These are phyloP conservation scores for Aspergillus eucalypticola DNA, from an alignment of 2,329 filamentous ascomycete species.

Conservation along the genomic window DNA sequence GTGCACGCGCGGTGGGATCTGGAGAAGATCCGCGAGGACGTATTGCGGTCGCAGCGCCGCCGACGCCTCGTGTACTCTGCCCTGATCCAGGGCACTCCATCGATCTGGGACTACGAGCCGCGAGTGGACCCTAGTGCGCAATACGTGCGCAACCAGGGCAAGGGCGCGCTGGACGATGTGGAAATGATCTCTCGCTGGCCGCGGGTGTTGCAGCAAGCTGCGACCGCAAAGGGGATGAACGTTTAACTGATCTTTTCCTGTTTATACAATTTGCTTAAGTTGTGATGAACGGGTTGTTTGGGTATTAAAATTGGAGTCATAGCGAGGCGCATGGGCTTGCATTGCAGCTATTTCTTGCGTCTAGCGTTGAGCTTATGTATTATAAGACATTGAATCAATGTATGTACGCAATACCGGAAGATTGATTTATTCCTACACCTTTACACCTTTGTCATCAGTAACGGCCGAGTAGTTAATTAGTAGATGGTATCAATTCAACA, in stretches of 20 bases:
- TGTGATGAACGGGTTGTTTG: neutral
- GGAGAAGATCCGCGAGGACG: slow-evolving; percentile 70
- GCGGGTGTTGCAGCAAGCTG: slow-evolving; percentile 37
- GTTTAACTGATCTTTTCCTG: neutral
- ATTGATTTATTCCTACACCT: no score
- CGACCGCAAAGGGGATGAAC: slow-evolving; percentile 23
- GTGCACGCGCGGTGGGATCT: slow-evolving; percentile 79
- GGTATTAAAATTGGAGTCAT: neutral
- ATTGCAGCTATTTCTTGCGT: neutral
- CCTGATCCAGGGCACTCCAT: slow-evolving; percentile 72
- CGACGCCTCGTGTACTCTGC: slow-evolving; percentile 78
- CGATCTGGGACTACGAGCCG: slow-evolving; percentile 84
- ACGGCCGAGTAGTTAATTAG: no score
- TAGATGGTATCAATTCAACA: no score
- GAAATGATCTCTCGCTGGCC: slow-evolving; percentile 46
- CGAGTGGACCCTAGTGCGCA: slow-evolving; percentile 53
- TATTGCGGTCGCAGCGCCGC: slow-evolving; percentile 75
- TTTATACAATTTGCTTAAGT: no score
- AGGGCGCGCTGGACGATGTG: slow-evolving; percentile 44
- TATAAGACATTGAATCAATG: neutral
- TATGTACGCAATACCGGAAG: neutral
- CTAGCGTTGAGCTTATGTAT: neutral
- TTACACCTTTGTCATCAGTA: no score
- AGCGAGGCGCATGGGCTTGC: slow-evolving; percentile 1
- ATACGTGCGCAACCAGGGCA: slow-evolving; percentile 69